Evolutionary conservation across 2,329 filamentous ascomycete species (phyloP).

Genomic region (Ophiostoma angusticollis): DNA sequence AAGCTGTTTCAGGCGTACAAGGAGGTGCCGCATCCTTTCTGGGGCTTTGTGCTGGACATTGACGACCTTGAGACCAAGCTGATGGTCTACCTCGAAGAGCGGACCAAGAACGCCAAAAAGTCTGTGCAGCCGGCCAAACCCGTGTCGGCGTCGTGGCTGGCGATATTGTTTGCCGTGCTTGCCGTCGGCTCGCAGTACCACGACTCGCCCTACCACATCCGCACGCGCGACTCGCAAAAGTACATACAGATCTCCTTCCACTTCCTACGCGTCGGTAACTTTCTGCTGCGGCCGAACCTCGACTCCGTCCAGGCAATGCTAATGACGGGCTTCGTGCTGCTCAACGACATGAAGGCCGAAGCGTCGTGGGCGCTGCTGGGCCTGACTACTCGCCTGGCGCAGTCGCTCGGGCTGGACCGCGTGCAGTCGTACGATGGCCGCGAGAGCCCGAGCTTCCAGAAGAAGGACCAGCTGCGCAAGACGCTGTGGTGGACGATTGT

Average conservation of each 20-base stretch:
- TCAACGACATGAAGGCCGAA: constrained; percentile 59
- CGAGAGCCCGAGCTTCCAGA: constrained; percentile 32
- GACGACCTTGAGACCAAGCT: constrained; percentile 51
- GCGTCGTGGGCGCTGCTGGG: constrained; percentile 54
- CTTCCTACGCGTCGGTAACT: constrained; percentile 50
- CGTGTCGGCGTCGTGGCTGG: constrained; percentile 52
- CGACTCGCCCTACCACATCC: constrained; percentile 49
- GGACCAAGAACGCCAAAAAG: constrained; percentile 41
- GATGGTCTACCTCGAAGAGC: constrained; percentile 52
- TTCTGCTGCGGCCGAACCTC: constrained; percentile 48
- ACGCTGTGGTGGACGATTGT: constrained; percentile 53
- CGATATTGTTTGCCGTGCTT: constrained; percentile 51
- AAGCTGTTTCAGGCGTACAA: constrained; percentile 57
- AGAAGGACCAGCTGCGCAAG: constrained; percentile 42
- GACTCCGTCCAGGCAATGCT: constrained; percentile 54
- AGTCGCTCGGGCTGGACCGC: constrained; percentile 49
- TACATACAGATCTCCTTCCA: constrained; percentile 54
- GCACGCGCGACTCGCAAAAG: constrained; percentile 45
- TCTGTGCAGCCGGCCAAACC: constrained; percentile 33
- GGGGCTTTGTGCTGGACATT: constrained; percentile 55
- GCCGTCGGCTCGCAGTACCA: constrained; percentile 55
- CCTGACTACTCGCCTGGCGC: constrained; percentile 50
- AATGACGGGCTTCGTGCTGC: constrained; percentile 48
- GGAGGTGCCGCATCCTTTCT: constrained; percentile 54
- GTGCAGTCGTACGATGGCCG: constrained; percentile 30